phyloP scores from a whole-genome alignment of 2,329 filamentous ascomycete genomes.

The Leptosphaerulina australis region DNA sequence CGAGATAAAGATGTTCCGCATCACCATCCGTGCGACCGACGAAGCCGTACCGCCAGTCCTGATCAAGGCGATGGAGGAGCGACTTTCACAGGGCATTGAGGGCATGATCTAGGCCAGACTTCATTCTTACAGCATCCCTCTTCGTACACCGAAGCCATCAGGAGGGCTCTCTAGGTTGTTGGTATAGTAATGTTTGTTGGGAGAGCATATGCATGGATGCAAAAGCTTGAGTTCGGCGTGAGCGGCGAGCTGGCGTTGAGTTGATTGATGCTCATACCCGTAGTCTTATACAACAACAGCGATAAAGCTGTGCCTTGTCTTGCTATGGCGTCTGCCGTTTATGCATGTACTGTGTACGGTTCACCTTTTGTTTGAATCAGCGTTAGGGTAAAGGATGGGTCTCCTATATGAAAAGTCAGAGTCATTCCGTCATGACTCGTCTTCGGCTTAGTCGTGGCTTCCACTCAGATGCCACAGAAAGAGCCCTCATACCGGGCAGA shows the following conservation, averaged over 20 bases:
- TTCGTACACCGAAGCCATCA: constrained; percentile 4
- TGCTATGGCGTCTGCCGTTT: background rate
- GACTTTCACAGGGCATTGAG: constrained; percentile 65
- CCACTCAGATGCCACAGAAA: background rate
- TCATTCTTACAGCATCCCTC: constrained; percentile 4
- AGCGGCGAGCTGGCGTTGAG: constrained; percentile 5
- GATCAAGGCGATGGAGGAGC: constrained; percentile 85
- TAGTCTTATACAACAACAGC: background rate
- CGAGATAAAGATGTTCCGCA: constrained; percentile 80
- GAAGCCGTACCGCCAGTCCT: constrained; percentile 82
- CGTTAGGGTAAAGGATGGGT: background rate
- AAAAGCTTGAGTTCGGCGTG: constrained; percentile 7
- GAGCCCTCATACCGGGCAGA: background rate
- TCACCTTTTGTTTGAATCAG: background rate
- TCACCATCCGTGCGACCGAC: constrained; percentile 93
- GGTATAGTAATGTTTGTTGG: constrained; percentile 26
- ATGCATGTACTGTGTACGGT: background rate
- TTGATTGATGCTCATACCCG: constrained; percentile 5
- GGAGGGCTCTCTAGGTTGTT: background rate
- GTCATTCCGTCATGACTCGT: constrained; percentile 9
- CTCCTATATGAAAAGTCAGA: constrained; percentile 11
- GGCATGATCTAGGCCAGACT: constrained; percentile 31
- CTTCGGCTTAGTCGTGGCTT: constrained; percentile 5
- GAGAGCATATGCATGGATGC: constrained; percentile 15
- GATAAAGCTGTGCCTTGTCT: too few species aligned